Conservation (phyloP, 1,139 yeast species). For the Petasospora rhodanensis region DNA sequence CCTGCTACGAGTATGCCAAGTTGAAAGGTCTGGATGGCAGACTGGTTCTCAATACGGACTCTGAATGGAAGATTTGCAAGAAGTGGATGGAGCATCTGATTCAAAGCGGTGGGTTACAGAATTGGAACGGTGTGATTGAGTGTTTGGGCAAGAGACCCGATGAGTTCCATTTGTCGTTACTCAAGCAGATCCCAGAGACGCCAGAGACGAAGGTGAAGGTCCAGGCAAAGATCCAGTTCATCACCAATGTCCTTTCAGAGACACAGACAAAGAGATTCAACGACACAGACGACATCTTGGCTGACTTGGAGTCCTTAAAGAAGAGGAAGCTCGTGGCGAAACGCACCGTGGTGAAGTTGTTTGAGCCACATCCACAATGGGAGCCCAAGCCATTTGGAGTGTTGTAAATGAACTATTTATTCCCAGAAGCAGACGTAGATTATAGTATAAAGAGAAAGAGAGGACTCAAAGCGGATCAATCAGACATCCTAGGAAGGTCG, state of each 20-base stretch:
- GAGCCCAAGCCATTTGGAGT: constrained; percentile 44
- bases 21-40: constrained; percentile 10
- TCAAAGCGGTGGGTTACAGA: constrained; percentile 4
- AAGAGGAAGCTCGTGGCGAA: constrained; percentile 20
- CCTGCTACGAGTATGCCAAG: constrained; percentile 14
- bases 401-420: constrained; percentile 1
- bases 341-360: constrained; percentile 20
- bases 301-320: constrained; percentile 29
- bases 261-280: constrained; percentile 6
- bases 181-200: constrained; percentile 3
- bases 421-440: not conserved
- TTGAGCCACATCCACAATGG: constrained; percentile 35
- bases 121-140: constrained; percentile 8
- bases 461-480: constrained; percentile 24
- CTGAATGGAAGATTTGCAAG: constrained; percentile 7
- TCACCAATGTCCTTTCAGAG: constrained; percentile 4
- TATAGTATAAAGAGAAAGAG: not conserved
- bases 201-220: not conserved
- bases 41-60: not conserved
- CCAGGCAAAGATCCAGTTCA: constrained; percentile 1
- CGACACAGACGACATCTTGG: constrained; percentile 21
- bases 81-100: constrained; percentile 15
- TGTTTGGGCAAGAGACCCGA: constrained; percentile 13
- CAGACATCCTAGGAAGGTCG: constrained; percentile 64
- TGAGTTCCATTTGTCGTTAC: constrained; percentile 5